These are phyloP conservation scores for Geosmithia putterillii DNA, from an alignment of 2,329 filamentous ascomycete genomes.

Conservation along the genomic window DNA sequence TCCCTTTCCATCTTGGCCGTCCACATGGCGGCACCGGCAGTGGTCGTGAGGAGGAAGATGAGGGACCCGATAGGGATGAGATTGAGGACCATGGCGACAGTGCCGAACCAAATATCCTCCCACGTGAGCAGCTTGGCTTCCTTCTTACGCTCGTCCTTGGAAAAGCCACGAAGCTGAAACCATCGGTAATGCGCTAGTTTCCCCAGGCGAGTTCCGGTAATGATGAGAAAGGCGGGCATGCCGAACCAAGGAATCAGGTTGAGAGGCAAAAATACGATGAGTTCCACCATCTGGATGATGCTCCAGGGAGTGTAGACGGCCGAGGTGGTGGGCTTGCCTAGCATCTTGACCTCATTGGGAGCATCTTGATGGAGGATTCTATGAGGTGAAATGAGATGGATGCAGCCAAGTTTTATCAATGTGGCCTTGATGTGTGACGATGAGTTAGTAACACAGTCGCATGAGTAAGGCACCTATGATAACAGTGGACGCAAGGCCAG, in stretches of 20 bases:
- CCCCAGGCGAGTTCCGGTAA: conserved; percentile 78
- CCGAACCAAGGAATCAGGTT: conserved; percentile 81
- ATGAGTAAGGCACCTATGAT: not conserved
- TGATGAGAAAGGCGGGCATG: conserved; percentile 71
- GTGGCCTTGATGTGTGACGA: conserved; percentile 40
- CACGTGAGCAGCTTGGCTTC: conserved; percentile 57
- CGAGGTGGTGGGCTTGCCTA: conserved; percentile 67
- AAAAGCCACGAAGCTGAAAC: conserved; percentile 67
- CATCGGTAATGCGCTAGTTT: conserved; percentile 87
- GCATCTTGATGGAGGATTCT: conserved; percentile 55
- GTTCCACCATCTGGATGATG: conserved; percentile 78
- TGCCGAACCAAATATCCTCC: conserved; percentile 92
- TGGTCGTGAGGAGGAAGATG: conserved; percentile 82
- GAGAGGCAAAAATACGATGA: conserved; percentile 66
- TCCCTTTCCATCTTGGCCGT: conserved; percentile 63
- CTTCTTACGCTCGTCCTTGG: conserved; percentile 58
- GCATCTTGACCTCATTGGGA: conserved; percentile 61
- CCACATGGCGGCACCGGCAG: conserved; percentile 79
- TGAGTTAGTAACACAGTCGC: not conserved
- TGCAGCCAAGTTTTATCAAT: conserved; percentile 61
- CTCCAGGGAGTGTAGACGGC: conserved; percentile 84
- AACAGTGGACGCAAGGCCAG: not conserved
- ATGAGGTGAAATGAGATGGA: conserved; percentile 54
- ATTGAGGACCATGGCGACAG: conserved; percentile 70
- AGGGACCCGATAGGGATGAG: conserved; percentile 87